Evolutionary conservation across 257 asterid genomes (phyloP).

Genomic region (Fraxinus pennsylvanica): DNA sequence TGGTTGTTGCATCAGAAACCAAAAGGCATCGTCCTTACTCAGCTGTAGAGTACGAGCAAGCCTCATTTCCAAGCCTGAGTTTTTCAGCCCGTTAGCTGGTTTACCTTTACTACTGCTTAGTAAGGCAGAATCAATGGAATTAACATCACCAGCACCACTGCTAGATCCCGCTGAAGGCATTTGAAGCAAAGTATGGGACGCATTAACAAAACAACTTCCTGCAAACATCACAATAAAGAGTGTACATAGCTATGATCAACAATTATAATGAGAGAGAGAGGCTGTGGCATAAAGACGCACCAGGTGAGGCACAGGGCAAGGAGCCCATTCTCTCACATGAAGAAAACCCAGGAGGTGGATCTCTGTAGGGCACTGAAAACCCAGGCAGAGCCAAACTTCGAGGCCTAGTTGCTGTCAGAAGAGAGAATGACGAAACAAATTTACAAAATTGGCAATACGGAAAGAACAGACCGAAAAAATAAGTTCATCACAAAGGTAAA

Average conservation of each 20-base stretch:
- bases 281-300: constrained; percentile 29
- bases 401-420: constrained; percentile 55
- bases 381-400: constrained; percentile 84
- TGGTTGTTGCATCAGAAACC: constrained; percentile 68
- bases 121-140: constrained; percentile 58
- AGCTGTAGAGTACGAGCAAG: constrained; percentile 33
- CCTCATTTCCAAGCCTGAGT: constrained; percentile 43
- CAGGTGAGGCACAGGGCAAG: constrained; percentile 53
- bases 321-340: constrained; percentile 48
- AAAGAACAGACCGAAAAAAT: neutral
- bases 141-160: constrained; percentile 38
- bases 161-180: constrained; percentile 40
- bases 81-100: constrained; percentile 39
- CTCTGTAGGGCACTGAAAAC: constrained; percentile 65
- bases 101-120: constrained; percentile 42
- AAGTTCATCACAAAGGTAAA: neutral
- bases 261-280: neutral
- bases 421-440: constrained; percentile 16
- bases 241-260: constrained; percentile 1
- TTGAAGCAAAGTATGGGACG: constrained; percentile 42
- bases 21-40: constrained; percentile 61
- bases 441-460: neutral
- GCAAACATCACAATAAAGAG: constrained; percentile 21
- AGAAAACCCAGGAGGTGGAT: constrained; percentile 84
- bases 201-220: constrained; percentile 54